These are phyloP conservation scores for Entomortierella beljakovae DNA, from an alignment of 192 early-diverging fungal species.

Conservation along the genomic window DNA sequence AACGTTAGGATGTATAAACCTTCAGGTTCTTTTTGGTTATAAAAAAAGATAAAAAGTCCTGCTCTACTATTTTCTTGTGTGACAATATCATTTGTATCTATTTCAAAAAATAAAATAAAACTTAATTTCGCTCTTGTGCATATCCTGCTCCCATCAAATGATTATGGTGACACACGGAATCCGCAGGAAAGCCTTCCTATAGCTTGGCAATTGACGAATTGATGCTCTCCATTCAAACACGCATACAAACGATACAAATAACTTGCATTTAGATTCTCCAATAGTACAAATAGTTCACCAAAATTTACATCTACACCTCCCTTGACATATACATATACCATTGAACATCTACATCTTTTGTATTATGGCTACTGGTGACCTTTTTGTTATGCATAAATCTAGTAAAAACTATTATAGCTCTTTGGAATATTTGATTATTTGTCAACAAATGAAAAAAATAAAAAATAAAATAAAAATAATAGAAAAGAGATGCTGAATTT, in stretches of 20 bases:
- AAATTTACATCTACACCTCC: not conserved
- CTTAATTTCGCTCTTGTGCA: slow-evolving; percentile 9
- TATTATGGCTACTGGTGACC: too few species aligned
- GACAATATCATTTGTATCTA: slow-evolving; percentile 7
- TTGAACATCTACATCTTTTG: too few species aligned
- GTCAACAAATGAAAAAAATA: not conserved
- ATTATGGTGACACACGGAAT: not conserved
- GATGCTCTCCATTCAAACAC: not conserved
- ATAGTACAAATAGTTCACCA: too few species aligned
- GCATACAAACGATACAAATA: slow-evolving; percentile 1
- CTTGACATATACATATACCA: too few species aligned
- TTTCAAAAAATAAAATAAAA: not conserved
- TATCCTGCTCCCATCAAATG: not conserved
- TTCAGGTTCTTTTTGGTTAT: too few species aligned
- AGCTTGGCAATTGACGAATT: slow-evolving; percentile 23
- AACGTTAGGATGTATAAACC: too few species aligned
- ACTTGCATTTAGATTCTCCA: not conserved
- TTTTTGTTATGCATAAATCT: too few species aligned
- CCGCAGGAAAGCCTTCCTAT: not conserved
- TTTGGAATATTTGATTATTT: too few species aligned
- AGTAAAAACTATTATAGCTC: too few species aligned
- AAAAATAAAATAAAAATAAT: not conserved
- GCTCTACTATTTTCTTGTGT: slow-evolving; percentile 7
- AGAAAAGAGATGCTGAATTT: not conserved
- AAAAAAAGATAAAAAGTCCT: too few species aligned